phyloP scores from a whole-genome alignment of 164 flowering plant genomes.

The Umbellularia californica region DNA sequence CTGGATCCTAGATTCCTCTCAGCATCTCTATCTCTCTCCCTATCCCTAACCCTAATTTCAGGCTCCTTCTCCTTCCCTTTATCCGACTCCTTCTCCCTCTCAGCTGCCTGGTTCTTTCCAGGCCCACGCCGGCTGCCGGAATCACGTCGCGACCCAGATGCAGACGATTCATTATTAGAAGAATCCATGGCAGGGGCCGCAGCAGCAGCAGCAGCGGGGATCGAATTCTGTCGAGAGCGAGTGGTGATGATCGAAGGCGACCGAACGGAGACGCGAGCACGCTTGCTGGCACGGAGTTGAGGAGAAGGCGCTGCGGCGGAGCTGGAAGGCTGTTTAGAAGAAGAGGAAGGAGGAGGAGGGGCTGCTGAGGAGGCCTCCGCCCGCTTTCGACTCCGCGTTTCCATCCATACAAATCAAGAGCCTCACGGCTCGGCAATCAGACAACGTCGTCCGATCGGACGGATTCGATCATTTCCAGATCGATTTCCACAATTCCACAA shows the following conservation, averaged over 20 bases:
- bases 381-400: constrained; percentile 99
- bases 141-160: constrained; percentile 12
- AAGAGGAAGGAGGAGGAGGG: constrained; percentile 42
- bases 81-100: constrained; percentile 23
- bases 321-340: constrained; percentile 8
- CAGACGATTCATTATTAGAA: constrained; percentile 44
- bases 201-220: not conserved
- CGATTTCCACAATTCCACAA: not conserved
- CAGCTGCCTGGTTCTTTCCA: constrained; percentile 2
- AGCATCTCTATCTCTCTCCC: constrained; percentile 26
- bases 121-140: constrained; percentile 36
- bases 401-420: constrained; percentile 94
- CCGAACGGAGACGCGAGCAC: constrained; percentile 49
- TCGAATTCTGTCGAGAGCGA: constrained; percentile 43
- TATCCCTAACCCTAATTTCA: constrained; percentile 59
- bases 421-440: constrained; percentile 3
- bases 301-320: constrained; percentile 17
- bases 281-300: constrained; percentile 61
- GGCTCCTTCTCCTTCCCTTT: constrained; percentile 49
- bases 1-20: constrained; percentile 48
- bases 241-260: constrained; percentile 37
- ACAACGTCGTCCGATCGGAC: not conserved
- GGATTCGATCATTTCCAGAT: not conserved
- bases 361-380: constrained; percentile 99
- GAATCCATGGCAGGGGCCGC: constrained; percentile 41